Evolutionary conservation across 2,329 filamentous ascomycete species (phyloP).

Genomic region (Helotiales sp.): DNA sequence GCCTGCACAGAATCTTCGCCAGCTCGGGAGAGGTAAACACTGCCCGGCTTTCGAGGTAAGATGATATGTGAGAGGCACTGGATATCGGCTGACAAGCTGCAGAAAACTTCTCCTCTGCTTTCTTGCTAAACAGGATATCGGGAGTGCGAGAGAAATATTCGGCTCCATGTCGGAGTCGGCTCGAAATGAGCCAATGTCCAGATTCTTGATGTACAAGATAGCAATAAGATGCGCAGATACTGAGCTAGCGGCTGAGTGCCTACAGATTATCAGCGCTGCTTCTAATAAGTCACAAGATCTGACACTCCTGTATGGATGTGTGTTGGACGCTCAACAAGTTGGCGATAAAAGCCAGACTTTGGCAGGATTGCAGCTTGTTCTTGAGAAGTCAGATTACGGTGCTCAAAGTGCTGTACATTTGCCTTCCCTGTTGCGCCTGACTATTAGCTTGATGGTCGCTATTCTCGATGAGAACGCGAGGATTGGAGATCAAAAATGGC

Average conservation of each 20-base stretch:
- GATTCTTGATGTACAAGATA: slow-evolving; percentile 75
- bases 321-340: slow-evolving; percentile 70
- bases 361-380: slow-evolving; percentile 57
- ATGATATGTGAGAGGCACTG: too few species aligned
- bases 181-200: slow-evolving; percentile 63
- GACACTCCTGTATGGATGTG: slow-evolving; percentile 76
- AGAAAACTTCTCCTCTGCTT: slow-evolving; percentile 76
- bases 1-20: slow-evolving; percentile 66
- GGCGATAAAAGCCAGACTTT: slow-evolving; percentile 63
- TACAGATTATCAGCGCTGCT: slow-evolving; percentile 58
- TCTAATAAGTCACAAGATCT: slow-evolving; percentile 47
- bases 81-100: slow-evolving; percentile 1
- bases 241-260: slow-evolving; percentile 60
- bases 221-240: slow-evolving; percentile 60
- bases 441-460: slow-evolving; percentile 50
- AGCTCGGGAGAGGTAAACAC: slow-evolving; percentile 65
- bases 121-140: slow-evolving; percentile 56
- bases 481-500: not conserved
- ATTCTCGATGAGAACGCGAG: slow-evolving; percentile 37
- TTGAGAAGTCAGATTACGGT: slow-evolving; percentile 53
- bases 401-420: slow-evolving; percentile 54
- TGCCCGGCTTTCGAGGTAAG: slow-evolving; percentile 66
- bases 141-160: slow-evolving; percentile 55
- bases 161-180: slow-evolving; percentile 57
- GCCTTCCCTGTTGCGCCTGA: slow-evolving; percentile 64